These are phyloP conservation scores for Drosera capensis DNA, from an alignment of 148 eudicot species.

Conservation along the genomic window DNA sequence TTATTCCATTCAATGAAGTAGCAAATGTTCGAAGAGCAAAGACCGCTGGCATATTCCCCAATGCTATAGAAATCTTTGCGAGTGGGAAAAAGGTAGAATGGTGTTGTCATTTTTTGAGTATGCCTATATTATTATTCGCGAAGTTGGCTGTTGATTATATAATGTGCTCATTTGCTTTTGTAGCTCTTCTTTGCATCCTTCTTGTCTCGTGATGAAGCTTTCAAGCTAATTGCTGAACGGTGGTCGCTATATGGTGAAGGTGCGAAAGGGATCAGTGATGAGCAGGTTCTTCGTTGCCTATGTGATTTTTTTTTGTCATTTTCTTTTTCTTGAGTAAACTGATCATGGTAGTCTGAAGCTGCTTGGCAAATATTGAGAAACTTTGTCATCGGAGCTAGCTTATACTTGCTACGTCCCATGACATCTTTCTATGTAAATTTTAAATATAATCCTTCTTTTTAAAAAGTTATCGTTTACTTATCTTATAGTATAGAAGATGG, in stretches of 20 bases:
- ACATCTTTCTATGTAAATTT: no score
- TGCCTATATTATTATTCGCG: no score
- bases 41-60: slow-evolving; percentile 88
- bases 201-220: slow-evolving; percentile 94
- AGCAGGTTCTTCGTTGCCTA: slow-evolving; percentile 26
- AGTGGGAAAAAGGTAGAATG: slow-evolving; percentile 76
- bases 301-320: no score
- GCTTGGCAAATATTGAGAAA: no score
- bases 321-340: no score
- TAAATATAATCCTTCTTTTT: no score
- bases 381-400: no score
- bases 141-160: not conserved
- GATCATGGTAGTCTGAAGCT: no score
- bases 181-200: slow-evolving; percentile 92
- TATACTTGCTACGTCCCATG: no score
- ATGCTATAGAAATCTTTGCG: slow-evolving; percentile 82
- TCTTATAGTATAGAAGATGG: no score
- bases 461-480: no score
- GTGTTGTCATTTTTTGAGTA: no score
- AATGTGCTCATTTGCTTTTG: slow-evolving; percentile 2
- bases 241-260: slow-evolving; percentile 44
- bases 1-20: slow-evolving; percentile 63
- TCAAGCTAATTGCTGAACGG: slow-evolving; percentile 66
- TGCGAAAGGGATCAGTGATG: slow-evolving; percentile 27
- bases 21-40: slow-evolving; percentile 80